Base-by-base conservation (phyloP, 2,329 filamentous ascomycete species). In the Trichoderma aggressivum region DNA sequence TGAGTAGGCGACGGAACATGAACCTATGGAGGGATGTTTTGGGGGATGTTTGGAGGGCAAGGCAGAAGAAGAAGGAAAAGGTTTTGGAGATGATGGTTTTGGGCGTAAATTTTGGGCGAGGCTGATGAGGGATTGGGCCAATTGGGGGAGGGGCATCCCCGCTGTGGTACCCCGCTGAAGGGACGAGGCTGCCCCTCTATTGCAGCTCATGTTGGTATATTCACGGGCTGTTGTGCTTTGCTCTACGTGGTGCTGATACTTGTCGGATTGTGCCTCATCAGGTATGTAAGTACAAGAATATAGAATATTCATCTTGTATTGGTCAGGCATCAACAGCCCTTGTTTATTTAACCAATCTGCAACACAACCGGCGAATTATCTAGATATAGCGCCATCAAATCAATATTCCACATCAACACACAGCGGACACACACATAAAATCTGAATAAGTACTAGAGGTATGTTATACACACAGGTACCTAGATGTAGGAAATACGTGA, bases 1-100 rank as follows among this genome's bases (percentile, higher is more conserved):
- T 60, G 72, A 79, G 24, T 71, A 78, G 60, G 71, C 79, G 79
- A 58, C 78, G 79, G 63, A 79, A 75, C 80, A 82, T 81, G 50
- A 67, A 75, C 72, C 30, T 7, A 8, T 12, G 24, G 18, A 26
- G 2, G 10, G 12, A 18, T 39, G 18, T 7, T 39, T 16, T 39
- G 36, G 36, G 36, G 12, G 14, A 39, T 14, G 36, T 7, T n/a
- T 32, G 34, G n/a, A 32, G 30, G 6, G n/a, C n/a, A n/a, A 21
- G n/a, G 24, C 26, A 18, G 24, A 32, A 18, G 56, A 14, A 12
- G 11, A 18, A 12, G 16, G 32, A 3, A 26, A 11, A 12, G 50
- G 24, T n/a, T 12, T 47, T 34, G 63, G 24, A n/a, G 34, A 30
- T 28, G 47, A 28, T 66, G 36, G 36, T 39, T 39, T 39, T 66